Evolutionary conservation across 2,329 filamentous ascomycete genomes (phyloP), one percentile per base, ranked within the genome.

Genomic region (Ascochyta viciae-villosae): DNA sequence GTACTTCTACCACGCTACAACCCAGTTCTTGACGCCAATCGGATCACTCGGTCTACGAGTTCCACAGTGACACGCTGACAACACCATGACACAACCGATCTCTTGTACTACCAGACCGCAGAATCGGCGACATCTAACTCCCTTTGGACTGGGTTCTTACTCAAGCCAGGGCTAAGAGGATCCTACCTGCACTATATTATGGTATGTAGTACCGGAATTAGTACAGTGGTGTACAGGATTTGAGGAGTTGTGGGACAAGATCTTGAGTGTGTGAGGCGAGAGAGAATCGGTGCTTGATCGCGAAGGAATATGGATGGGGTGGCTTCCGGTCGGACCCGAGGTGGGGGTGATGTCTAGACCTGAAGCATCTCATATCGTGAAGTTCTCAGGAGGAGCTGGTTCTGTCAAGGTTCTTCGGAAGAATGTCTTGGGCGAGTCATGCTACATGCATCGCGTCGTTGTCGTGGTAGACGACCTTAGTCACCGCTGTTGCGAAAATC

Each of bases 1-100:
- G 52, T 12, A 29, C 27, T 9, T 8, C 19, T 52, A 39, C 10
- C 50, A 27, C 15, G 29, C 49, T 48, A 46, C 43, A 48, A 10
- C 45, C 44, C 53, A 23, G 47, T 24, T 37, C 57, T 55, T 62
- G 60, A 67, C 65, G 68, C 70, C 62, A 72, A 72, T 71, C 68
- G 65, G 67, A 66, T 54, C 19, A 16, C 46, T 50, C 63, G 64
- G 63, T 57, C 26, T 35, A 4, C 22, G 26, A n/a, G 62, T 67
- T 15, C 40, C 57, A 66, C 60, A 60, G 50, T 50, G 49, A 50
- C 54, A 48, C 31, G 19, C 34, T 12, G 8, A 41, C 33, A 33
- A 10, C 39, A 52, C 37, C 37, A 39, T 42, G 54, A 64, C 38
- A 50, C 50, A 62, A 61, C 15, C 31, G 56, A 68, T 67, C 62